Conservation (phyloP, 192 early-diverging fungal genomes). For the Gigaspora rosea region DNA sequence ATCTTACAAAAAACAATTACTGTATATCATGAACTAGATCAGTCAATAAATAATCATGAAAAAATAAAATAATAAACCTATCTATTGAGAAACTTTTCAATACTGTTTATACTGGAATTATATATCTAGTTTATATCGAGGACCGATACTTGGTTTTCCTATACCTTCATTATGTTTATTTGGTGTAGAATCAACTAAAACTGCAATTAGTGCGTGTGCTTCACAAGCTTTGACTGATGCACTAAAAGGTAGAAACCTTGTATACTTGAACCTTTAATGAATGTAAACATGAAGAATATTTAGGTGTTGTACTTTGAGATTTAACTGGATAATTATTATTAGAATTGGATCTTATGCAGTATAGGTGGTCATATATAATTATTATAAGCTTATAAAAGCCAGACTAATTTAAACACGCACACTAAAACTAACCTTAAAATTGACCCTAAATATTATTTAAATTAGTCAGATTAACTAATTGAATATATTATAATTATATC, state of each 20-base stretch:
- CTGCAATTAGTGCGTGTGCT: slow-evolving; percentile 64
- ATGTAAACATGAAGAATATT: slow-evolving; percentile 67
- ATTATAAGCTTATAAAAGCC: no score
- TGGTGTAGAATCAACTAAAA: slow-evolving; percentile 55
- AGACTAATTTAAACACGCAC: no score
- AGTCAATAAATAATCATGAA: slow-evolving; percentile 26
- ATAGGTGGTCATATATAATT: no score
- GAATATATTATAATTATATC: no score
- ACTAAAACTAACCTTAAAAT: no score
- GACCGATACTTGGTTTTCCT: slow-evolving; percentile 79
- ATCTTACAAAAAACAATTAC: slow-evolving; percentile 32
- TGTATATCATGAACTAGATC: slow-evolving; percentile 31
- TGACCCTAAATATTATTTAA: no score
- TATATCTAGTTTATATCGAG: slow-evolving; percentile 66
- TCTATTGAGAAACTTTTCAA: slow-evolving; percentile 22
- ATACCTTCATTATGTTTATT: slow-evolving; percentile 56
- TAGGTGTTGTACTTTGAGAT: slow-evolving; percentile 81
- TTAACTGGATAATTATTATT: no score
- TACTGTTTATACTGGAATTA: slow-evolving; percentile 71
- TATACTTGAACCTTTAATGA: slow-evolving; percentile 86
- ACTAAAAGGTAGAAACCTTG: slow-evolving; percentile 37
- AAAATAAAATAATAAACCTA: slow-evolving; percentile 13
- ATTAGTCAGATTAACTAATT: no score
- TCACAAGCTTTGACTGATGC: slow-evolving; percentile 65
- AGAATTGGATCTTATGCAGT: no score